Evolutionary conservation across 257 asterid species (phyloP).

Genomic region (Penstemon newberryi): DNA sequence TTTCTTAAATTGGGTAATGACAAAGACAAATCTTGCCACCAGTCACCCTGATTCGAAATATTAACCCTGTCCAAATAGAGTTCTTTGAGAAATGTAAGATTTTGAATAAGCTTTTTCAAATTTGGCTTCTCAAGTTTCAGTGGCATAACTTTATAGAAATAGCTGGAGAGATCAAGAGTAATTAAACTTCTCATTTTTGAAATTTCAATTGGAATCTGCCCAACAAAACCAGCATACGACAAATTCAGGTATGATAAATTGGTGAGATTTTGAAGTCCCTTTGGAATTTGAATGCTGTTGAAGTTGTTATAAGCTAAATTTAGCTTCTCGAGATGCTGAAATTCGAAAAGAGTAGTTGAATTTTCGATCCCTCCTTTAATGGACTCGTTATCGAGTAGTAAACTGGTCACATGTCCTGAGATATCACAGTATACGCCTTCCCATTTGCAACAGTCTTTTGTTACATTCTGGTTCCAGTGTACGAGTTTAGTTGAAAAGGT

Average conservation of each 20-base stretch:
- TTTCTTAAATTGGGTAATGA: constrained; percentile 36
- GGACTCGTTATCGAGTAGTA: constrained; percentile 40
- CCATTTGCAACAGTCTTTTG: constrained; percentile 59
- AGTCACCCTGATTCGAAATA: constrained; percentile 29
- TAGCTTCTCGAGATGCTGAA: constrained; percentile 42
- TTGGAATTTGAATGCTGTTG: constrained; percentile 36
- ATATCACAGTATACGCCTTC: constrained; percentile 50
- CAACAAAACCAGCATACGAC: constrained; percentile 50
- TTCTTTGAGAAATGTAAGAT: constrained; percentile 38
- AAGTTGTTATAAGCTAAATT: constrained; percentile 51
- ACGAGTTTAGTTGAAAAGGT: constrained; percentile 36
- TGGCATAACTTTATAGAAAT: constrained; percentile 3
- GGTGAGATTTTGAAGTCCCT: constrained; percentile 37
- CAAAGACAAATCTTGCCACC: constrained; percentile 38
- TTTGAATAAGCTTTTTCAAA: constrained; percentile 40
- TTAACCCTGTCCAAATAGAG: constrained; percentile 48
- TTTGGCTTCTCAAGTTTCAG: constrained; percentile 51
- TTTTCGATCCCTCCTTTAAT: constrained; percentile 41
- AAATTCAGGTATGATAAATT: constrained; percentile 48
- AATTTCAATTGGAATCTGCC: constrained; percentile 49
- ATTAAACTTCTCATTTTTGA: constrained; percentile 34
- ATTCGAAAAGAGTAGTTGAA: constrained; percentile 42
- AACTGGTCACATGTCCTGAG: constrained; percentile 43
- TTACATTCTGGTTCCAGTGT: constrained; percentile 36
- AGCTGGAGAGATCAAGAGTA: constrained; percentile 47